Base-by-base conservation (phyloP, 805 yeast species). In the Sugiyamaella marilandica region DNA sequence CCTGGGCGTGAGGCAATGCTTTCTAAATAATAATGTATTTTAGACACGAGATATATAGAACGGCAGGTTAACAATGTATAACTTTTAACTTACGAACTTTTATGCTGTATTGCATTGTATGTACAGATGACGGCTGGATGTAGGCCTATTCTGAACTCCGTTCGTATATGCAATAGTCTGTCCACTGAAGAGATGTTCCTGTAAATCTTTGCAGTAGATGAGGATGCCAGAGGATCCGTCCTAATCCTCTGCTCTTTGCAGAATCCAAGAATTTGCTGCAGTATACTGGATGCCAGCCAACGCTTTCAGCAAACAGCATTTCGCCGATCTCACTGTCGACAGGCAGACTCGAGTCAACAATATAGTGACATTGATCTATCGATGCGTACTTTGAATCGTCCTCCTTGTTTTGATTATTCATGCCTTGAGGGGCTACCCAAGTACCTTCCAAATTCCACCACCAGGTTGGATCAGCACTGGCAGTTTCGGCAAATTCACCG, bases 1-100 rank as follows among this genome's bases (percentile, higher is more conserved):
- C 97, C 99, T 58, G 96, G 89, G 50, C 87, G 98, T 75, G 95
- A 86, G 53, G 83, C 91, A 35, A 91, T 90, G 97, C 78, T 90
- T 62, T 82, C 81, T 62, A 84, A 41, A 13, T n/a, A 44, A 10
- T 45, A 37, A 26, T 5, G 33, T 24, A 26, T 21, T 9, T 34
- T 34, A 34, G 37, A 34, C 16, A 34, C 9, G n/a, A 34, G 32
- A 24, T 9, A 43, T 9, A 43, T 33, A 44, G 34, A 41, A 18
- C 8, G 33, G 47, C 50, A 47, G 36, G 44, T 37, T 45, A 43
- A 13, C 26, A 24, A 18, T 48, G 26, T 16, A 36, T 31, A 51
- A 37, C 10, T 34, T 47, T 33, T 10, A n/a, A 11, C 33, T 21
- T 4, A 13, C n/a, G 29, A 24, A 24, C 29, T 24, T 24, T 3